These are phyloP conservation scores for Malassezia pachydermatis DNA, from an alignment of 1,284 basidiomycete genomes.

Conservation along the genomic window DNA sequence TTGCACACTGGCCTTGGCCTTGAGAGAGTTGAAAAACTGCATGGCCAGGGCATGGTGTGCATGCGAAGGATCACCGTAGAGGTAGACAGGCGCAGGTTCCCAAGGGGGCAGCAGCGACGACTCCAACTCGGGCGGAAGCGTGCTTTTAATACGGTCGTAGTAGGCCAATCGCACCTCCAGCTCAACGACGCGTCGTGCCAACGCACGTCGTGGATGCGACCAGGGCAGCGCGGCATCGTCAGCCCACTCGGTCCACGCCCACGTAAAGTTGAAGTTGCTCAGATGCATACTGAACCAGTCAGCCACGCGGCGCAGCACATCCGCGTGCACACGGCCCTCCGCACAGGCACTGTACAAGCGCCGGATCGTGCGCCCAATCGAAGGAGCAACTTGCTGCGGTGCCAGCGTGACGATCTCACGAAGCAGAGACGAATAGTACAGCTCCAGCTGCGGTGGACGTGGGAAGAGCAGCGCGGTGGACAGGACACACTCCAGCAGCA, in stretches of 20 bases:
- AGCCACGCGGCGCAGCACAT: constrained; percentile 66
- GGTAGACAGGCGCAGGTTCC: constrained; percentile 70
- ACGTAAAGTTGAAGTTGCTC: constrained; percentile 94
- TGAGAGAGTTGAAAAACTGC: constrained; percentile 68
- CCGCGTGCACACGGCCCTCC: constrained; percentile 59
- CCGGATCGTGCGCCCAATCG: constrained; percentile 86
- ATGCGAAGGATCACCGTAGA: constrained; percentile 64
- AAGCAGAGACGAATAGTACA: constrained; percentile 76
- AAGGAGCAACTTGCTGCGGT: constrained; percentile 81
- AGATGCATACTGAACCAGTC: constrained; percentile 96
- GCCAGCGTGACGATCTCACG: constrained; percentile 88
- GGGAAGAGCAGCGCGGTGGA: constrained; percentile 69
- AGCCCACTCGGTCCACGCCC: constrained; percentile 99
- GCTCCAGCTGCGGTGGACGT: constrained; percentile 61
- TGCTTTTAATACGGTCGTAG: constrained; percentile 81
- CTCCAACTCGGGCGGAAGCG: constrained; percentile 66
- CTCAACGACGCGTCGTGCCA: constrained; percentile 78
- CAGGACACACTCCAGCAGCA: constrained; percentile 57
- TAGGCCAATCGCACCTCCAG: constrained; percentile 85
- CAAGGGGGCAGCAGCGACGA: constrained; percentile 61
- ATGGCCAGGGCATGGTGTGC: constrained; percentile 69
- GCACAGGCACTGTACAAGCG: constrained; percentile 58
- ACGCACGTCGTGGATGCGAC: constrained; percentile 71
- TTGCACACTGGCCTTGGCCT: constrained; percentile 59
- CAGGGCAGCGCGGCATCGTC: constrained; percentile 63